Evolutionary conservation across 768 basidiomycete species (phyloP).

Genomic region (Gloeostereum incarnatum): DNA sequence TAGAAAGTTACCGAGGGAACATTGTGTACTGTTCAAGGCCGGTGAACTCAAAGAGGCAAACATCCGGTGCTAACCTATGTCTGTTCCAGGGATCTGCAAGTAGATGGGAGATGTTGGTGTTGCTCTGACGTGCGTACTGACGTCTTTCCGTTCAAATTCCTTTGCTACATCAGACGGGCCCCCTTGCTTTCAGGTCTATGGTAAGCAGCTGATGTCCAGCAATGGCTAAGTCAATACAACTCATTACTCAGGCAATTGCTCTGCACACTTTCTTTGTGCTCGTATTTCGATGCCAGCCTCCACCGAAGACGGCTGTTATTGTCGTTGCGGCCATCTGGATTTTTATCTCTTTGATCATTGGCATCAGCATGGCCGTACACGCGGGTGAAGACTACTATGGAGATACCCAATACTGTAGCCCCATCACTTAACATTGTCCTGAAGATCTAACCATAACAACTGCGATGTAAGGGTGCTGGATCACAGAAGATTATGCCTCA

Average conservation of each 20-base stretch:
- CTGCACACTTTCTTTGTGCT: conserved; percentile 28
- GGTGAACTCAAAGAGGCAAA: background rate
- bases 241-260: conserved; percentile 19
- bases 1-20: conserved; percentile 20
- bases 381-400: conserved; percentile 24
- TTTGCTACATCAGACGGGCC: background rate
- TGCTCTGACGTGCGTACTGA: conserved; percentile 22
- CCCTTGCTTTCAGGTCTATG: background rate
- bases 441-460: background rate
- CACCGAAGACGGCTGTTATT: conserved; percentile 17
- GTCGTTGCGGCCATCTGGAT: conserved; percentile 23
- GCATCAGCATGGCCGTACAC: conserved; percentile 20
- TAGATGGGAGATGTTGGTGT: conserved; percentile 31
- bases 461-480: conserved; percentile 32
- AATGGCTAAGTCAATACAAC: background rate
- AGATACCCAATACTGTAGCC: conserved; percentile 23
- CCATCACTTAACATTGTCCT: conserved; percentile 7
- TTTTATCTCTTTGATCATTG: conserved; percentile 22
- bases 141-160: background rate
- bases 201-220: background rate
- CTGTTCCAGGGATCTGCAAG: conserved; percentile 20
- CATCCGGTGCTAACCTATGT: background rate
- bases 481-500: conserved; percentile 16
- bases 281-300: conserved; percentile 20
- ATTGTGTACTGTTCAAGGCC: conserved; percentile 26